phyloP scores from a whole-genome alignment of 345 rosid genomes.

The Gynandropsis gynandra region DNA sequence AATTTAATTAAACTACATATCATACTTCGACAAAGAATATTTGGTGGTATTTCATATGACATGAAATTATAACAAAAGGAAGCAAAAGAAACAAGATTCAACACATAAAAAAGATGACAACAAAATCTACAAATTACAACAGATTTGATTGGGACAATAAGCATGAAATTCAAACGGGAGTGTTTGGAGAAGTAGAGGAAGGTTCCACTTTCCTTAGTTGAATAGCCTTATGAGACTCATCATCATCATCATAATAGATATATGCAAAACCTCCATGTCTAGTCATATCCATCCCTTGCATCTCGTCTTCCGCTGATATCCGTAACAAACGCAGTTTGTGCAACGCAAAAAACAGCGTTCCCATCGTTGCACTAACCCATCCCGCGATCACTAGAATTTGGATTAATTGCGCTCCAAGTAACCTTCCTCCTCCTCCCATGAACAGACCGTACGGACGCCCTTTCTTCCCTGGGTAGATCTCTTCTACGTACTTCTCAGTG shows the following conservation, averaged over 20 bases:
- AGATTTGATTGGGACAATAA: too few relatives aligned
- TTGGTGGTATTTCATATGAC: too few relatives aligned
- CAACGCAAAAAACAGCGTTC: constrained; percentile 55
- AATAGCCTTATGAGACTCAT: constrained; percentile 25
- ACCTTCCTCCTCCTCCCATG: constrained; percentile 86
- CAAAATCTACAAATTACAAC: too few relatives aligned
- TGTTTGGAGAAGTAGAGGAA: constrained; percentile 22
- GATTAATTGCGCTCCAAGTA: constrained; percentile 71
- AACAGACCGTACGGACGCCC: constrained; percentile 54
- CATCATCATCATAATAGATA: constrained; percentile 61
- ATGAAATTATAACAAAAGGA: too few relatives aligned
- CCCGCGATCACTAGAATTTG: constrained; percentile 61
- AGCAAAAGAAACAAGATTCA: too few relatives aligned
- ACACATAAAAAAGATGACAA: too few relatives aligned
- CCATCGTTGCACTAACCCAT: constrained; percentile 88
- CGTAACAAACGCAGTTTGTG: constrained; percentile 50
- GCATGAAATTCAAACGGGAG: constrained; percentile 19
- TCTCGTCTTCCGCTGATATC: constrained; percentile 68
- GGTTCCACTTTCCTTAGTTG: constrained; percentile 37
- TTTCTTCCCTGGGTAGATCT: constrained; percentile 39
- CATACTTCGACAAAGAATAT: too few relatives aligned
- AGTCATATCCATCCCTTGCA: constrained; percentile 79
- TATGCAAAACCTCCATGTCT: constrained; percentile 92
- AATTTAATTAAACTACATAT: too few relatives aligned
- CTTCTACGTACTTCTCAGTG: constrained; percentile 36